Conservation (phyloP, 345 rosid genomes). For the Corymbia maculata region DNA sequence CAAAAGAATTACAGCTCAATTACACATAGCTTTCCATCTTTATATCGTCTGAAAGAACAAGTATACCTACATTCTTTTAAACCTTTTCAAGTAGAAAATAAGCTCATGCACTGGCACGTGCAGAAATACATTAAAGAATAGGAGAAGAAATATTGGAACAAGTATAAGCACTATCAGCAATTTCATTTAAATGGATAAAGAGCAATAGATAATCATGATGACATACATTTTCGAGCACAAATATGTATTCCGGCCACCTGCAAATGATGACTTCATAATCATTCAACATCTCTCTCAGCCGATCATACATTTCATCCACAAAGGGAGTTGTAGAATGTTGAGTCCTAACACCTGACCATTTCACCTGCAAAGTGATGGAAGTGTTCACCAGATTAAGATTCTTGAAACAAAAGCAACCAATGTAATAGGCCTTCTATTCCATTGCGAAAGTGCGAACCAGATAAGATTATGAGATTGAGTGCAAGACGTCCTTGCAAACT, state of each 20-base stretch:
- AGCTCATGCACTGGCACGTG: background rate
- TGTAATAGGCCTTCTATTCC: background rate
- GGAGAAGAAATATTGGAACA: background rate
- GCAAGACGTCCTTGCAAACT: background rate
- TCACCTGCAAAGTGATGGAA: slow-evolving; percentile 52
- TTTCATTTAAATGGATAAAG: background rate
- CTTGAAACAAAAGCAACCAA: background rate
- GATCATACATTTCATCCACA: slow-evolving; percentile 89
- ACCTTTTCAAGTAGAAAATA: background rate
- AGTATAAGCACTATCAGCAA: background rate
- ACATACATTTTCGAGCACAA: slow-evolving; percentile 86
- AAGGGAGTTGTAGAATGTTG: slow-evolving; percentile 95
- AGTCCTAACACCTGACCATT: slow-evolving; percentile 92
- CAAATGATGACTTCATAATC: slow-evolving; percentile 86
- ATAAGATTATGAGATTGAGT: background rate
- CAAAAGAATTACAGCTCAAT: background rate
- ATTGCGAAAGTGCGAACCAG: background rate
- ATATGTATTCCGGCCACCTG: slow-evolving; percentile 95
- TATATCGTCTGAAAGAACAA: background rate
- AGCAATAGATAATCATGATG: background rate
- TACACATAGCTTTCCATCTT: background rate
- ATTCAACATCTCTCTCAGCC: slow-evolving; percentile 58
- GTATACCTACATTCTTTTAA: background rate
- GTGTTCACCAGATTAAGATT: background rate
- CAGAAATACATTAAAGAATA: background rate